These are phyloP conservation scores for Musa beccarii DNA, from an alignment of 176 grass and related monocot species.

Conservation along the genomic window DNA sequence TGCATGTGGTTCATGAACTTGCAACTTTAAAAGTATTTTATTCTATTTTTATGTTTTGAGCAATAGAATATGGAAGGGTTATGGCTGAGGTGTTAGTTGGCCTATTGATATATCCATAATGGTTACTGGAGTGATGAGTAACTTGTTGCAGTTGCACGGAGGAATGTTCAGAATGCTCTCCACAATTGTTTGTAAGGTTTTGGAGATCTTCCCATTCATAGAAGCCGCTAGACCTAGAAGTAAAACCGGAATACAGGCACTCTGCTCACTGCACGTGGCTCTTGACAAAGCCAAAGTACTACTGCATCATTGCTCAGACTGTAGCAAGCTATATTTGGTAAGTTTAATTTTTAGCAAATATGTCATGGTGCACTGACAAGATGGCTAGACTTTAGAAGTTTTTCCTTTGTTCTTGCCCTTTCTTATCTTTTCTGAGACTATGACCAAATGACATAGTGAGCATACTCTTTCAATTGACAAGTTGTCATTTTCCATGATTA, in stretches of 20 bases:
- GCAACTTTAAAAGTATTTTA: no score
- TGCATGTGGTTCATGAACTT: no score
- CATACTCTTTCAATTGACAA: neutral
- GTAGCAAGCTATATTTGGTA: constrained; percentile 91
- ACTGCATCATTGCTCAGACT: constrained; percentile 85
- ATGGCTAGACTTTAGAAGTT: neutral
- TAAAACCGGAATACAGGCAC: constrained; percentile 86
- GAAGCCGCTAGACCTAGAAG: constrained; percentile 94
- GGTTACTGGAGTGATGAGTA: neutral
- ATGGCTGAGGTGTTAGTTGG: neutral
- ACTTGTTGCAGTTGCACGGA: constrained; percentile 58
- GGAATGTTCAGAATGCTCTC: constrained; percentile 63
- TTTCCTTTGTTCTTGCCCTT: neutral
- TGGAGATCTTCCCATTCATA: constrained; percentile 77
- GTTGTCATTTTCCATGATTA: neutral
- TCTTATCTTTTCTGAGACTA: neutral
- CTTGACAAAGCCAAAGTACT: constrained; percentile 85
- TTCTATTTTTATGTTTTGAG: no score
- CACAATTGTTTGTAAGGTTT: constrained; percentile 58
- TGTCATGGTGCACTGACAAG: neutral
- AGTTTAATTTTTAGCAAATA: constrained; percentile 5
- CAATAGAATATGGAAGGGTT: no score
- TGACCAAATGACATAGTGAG: neutral
- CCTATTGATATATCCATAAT: neutral
- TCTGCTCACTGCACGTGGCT: constrained; percentile 81